Percentiles rank a stretch among this genome's conserved stretches.
Evolutionary conservation across 805 yeast species (phyloP).

Genomic region (Zygoascus ofunaensis): DNA sequence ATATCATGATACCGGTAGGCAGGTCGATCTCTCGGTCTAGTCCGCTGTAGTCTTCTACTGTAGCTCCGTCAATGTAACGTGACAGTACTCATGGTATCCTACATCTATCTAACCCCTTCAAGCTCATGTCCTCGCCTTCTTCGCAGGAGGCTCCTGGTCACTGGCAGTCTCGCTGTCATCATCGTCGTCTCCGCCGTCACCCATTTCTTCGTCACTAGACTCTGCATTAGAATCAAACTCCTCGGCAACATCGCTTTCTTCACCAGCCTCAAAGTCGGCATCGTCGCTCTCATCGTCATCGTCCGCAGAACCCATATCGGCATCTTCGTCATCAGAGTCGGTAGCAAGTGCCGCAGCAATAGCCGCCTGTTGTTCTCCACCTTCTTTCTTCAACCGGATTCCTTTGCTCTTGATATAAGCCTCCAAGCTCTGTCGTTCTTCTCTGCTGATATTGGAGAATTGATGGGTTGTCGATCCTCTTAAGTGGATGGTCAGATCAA

Average conservation of each 20-base stretch:
- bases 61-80: no score
- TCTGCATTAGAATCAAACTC: slow-evolving; percentile 68
- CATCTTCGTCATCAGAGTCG: slow-evolving; percentile 39
- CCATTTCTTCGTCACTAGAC: slow-evolving; percentile 24
- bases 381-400: slow-evolving; percentile 76
- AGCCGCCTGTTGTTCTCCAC: slow-evolving; percentile 75
- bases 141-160: slow-evolving; percentile 15
- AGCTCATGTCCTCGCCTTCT: no score
- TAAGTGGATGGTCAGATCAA: slow-evolving; percentile 75
- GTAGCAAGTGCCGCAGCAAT: slow-evolving; percentile 66
- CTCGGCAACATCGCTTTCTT: slow-evolving; percentile 65
- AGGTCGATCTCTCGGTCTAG: no score
- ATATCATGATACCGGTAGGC: no score
- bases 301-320: slow-evolving; percentile 64
- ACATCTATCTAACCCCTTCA: no score
- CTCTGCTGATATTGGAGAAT: slow-evolving; percentile 82
- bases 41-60: no score
- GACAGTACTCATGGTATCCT: no score
- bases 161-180: slow-evolving; percentile 11
- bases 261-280: slow-evolving; percentile 66
- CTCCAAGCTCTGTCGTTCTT: slow-evolving; percentile 77
- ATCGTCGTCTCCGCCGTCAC: slow-evolving; percentile 15
- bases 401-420: slow-evolving; percentile 68
- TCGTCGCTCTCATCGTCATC: slow-evolving; percentile 63
- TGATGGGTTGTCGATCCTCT: slow-evolving; percentile 51